Conservation (phyloP, 768 basidiomycete genomes). For the Macrolepiota fuliginosa region DNA sequence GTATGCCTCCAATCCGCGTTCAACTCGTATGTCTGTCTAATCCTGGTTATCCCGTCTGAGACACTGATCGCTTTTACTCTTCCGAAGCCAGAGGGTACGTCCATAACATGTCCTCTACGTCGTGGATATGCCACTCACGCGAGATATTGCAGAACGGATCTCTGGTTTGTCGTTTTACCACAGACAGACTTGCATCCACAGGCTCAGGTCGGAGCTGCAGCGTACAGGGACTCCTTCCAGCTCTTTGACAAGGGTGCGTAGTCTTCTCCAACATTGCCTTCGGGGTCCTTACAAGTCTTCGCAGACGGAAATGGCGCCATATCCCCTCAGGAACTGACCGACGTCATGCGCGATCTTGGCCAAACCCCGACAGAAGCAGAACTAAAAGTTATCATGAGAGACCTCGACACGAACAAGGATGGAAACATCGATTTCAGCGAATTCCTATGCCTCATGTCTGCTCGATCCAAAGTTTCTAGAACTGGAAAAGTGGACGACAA, state of each 20-base stretch:
- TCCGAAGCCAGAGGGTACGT: slow-evolving; percentile 4
- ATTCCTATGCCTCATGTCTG: slow-evolving; percentile 78
- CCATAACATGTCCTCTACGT: not conserved
- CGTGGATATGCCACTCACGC: not conserved
- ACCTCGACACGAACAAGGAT: slow-evolving; percentile 77
- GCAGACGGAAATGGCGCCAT: slow-evolving; percentile 89
- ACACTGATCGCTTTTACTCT: not conserved
- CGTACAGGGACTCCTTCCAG: slow-evolving; percentile 91
- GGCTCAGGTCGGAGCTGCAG: slow-evolving; percentile 28
- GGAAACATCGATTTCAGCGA: slow-evolving; percentile 86
- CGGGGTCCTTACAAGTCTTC: not conserved
- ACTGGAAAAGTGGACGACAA: slow-evolving; percentile 16
- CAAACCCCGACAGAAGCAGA: slow-evolving; percentile 90
- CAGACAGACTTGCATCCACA: not conserved
- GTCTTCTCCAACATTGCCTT: slow-evolving; percentile 2
- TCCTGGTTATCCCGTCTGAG: not conserved
- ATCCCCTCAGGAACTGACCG: slow-evolving; percentile 84
- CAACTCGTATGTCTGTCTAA: not conserved
- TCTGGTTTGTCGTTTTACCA: slow-evolving; percentile 5
- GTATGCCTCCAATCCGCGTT: no score
- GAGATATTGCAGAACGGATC: not conserved
- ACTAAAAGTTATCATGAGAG: slow-evolving; percentile 90
- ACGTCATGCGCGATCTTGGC: slow-evolving; percentile 87
- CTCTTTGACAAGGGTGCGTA: slow-evolving; percentile 78
- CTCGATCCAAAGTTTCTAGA: slow-evolving; percentile 42